Base-by-base conservation (phyloP, 257 asterid species). In the Striga asiatica region DNA sequence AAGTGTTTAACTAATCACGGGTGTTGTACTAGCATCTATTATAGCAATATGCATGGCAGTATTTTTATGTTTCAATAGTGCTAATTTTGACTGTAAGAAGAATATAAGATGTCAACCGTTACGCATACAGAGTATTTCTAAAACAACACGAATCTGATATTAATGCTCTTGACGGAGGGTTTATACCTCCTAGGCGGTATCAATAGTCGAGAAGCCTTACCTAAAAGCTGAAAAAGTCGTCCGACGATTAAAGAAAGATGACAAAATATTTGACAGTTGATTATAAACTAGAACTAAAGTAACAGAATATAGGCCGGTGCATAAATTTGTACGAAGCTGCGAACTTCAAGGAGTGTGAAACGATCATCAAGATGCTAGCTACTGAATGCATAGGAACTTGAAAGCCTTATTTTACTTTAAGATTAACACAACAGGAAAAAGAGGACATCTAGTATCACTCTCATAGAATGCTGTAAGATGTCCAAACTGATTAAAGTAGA, bases 401-500 rank as follows among this genome's bases (percentile, higher is more conserved):
- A 11, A 24, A 52, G 14, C 41, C 59, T 17, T 16, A 28, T 31
- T 31, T 31, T 13, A 22, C 23, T 37, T 23, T 8, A 14, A 12
- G 16, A 58, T 45, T 20, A 17, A 12, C 11, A 16, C 4, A 10
- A 58, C 42, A 43, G 6, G 7, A 27, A 3, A 32, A 16, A 31
- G 8, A 24, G 24, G 12, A 14, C 9, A 31, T 42, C 8, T 12
- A 54, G 32, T 18, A 20, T 9, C 22, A 65, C 56, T 54, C 39
- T 39, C n/a, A n/a, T n/a, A n/a, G n/a, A n/a, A n/a, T n/a, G n/a
- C n/a, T n/a, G n/a, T n/a, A n/a, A n/a, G n/a, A 27, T 49, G 12
- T 21, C 32, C 35, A 14, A 42, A 46, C 14, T 42, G 56, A 56
- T 54, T 28, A 55, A 56, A 54, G 61, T 18, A 52, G 18, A 61